A percentile compares a stretch with the other conserved stretches of the same genome.
These are phyloP conservation scores for Caryocar brasiliense DNA, from an alignment of 441 rosid species.

Conservation along the genomic window DNA sequence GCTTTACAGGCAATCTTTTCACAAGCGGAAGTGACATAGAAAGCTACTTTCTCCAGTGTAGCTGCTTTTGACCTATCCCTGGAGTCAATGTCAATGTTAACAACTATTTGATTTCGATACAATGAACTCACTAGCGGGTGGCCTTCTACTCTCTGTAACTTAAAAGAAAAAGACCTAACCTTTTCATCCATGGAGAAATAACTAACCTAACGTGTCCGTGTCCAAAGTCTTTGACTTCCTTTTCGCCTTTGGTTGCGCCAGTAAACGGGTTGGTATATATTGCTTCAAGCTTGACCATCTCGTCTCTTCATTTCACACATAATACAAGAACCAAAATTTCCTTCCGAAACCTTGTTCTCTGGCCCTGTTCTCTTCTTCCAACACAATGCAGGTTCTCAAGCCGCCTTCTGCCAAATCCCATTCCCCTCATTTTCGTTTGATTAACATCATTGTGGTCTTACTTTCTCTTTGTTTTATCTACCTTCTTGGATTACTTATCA, in stretches of 20 bases:
- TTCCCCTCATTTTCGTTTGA: slow-evolving; percentile 24
- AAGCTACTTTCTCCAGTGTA: no score
- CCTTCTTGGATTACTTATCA: slow-evolving; percentile 33
- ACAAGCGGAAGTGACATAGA: no score
- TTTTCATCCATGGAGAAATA: slow-evolving; percentile 1
- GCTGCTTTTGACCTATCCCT: no score
- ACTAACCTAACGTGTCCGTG: slow-evolving; percentile 10
- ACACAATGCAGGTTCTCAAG: slow-evolving; percentile 22
- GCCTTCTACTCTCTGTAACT: no score
- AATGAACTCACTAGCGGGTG: no score
- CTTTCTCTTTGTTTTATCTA: slow-evolving; percentile 34
- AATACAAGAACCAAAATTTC: no score
- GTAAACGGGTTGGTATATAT: neutral
- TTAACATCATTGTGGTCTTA: slow-evolving; percentile 26
- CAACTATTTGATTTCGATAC: no score
- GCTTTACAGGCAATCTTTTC: no score
- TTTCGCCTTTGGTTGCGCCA: slow-evolving; percentile 19
- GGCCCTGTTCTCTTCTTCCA: neutral
- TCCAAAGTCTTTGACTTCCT: slow-evolving; percentile 5
- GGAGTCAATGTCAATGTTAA: no score
- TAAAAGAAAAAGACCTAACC: no score
- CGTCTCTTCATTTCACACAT: neutral
- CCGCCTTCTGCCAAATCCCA: slow-evolving; percentile 20
- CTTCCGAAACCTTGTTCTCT: no score
- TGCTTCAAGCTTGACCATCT: neutral